Base-by-base conservation (phyloP, 164 flowering plant genomes). In the Umbilicus rupestris region DNA sequence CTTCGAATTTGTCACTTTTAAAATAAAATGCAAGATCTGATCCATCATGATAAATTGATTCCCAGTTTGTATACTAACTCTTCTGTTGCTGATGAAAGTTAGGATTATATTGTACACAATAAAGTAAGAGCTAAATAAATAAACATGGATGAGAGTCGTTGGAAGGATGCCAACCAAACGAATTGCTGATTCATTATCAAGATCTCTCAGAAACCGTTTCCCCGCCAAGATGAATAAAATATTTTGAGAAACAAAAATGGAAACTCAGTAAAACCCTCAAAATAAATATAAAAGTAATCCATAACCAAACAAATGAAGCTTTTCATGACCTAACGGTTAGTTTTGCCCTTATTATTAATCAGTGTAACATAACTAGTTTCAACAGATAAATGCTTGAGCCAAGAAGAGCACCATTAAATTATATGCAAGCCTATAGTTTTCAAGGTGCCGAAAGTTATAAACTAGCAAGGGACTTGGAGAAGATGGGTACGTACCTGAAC, bases 401-500 rank as follows among this genome's bases (percentile, higher is more conserved):
- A 52, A 10, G 29, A 52, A 52, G 30, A 26, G 6, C 58, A 52
- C 44, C 44, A 41, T 10, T 24, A 52, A 52, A 22, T 52, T 22
- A 8, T 24, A 2, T 17, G 29, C n/a, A n/a, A 52, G 12, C 22
- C 6, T 7, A 52, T 24, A 52, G 29, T 52, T 22, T 24, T 6
- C 2, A 24, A 24, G 58, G 58, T 26, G 8, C 58, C 14, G 12
- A 52, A 24, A 41, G 7, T 22, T 22, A 24, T 52, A 30, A 22
- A 22, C 11, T 11, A 52, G 24, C 14, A 24, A 41, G 44, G 12
- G 14, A 52, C 28, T 26, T 30, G 35, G 2, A n/a, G n/a, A n/a
- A 68, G 22, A 41, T 45, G 49, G 28, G 69, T 49, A 63, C 59
- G 66, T 73, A 88, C 94, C 89, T 89, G 89, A 58, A 58, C 52